Evolutionary conservation across 2,329 filamentous ascomycete genomes (phyloP), one percentile per base, ranked within the genome.

Genomic region (Parastagonospora nodorum): DNA sequence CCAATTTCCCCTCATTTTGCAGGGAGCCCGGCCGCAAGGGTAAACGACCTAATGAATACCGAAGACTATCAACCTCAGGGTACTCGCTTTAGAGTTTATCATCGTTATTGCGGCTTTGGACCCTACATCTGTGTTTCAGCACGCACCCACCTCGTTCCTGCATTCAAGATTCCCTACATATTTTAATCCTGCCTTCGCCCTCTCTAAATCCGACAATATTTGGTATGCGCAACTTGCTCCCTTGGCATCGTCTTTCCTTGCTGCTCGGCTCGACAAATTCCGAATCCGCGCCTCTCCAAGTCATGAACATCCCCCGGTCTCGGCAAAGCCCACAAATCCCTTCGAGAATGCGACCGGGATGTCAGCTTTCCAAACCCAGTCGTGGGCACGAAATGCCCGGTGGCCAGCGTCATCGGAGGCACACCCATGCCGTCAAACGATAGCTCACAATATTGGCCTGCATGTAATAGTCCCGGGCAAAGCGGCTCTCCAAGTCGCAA

Each of bases 1-100:
- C 28, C 45, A 53, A 61, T 42, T 49, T 35, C 45, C 47, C 51
- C 58, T 49, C 61, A 64, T 55, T 58, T 55, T 68, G 62, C 63
- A 63, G 61, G 52, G 59, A 57, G 48, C 42, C 57, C 14, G 12
- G 51, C 63, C 64, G 60, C 59, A 61, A 68, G 66, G 59, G 67
- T 58, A 51, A 48, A 72, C 61, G 68, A 71, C 65, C 61, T 69
- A 52, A 72, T 61, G 69, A 72, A 60, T 57, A 70, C 57, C 66
- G 62, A 73, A 72, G 68, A 72, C 66, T 71, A 71, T 72, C 57
- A 61, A 61, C 70, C 69, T 66, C 68, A 72, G 64, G 70, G 70
- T 72, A 66, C 67, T 66, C 59, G 65, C 63, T 57, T 71, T 72
- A 72, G 66, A 61, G 67, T 72, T 70, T 63, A 72, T 60, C 64